Evolutionary conservation across 1,284 basidiomycete genomes (phyloP).

Genomic region (Leucoagaricus sp.): DNA sequence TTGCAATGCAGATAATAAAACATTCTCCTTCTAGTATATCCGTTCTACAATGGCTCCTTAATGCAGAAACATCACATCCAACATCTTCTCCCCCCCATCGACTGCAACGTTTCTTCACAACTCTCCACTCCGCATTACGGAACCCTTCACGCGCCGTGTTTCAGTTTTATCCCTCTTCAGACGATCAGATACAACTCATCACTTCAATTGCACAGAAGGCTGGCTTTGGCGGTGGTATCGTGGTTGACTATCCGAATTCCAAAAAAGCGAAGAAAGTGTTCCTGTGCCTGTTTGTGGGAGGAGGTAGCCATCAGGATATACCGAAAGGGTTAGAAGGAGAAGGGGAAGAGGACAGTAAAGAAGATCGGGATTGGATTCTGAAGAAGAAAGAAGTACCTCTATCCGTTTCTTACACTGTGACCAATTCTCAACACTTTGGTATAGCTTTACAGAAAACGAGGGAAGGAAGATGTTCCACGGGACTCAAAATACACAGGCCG

Average conservation of each 20-base stretch:
- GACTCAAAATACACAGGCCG: conserved; percentile 85
- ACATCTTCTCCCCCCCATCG: conserved; percentile 92
- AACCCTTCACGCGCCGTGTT: conserved; percentile 94
- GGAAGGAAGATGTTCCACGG: conserved; percentile 76
- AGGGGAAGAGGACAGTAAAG: conserved; percentile 52
- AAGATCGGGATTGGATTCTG: conserved; percentile 80
- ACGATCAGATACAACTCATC: conserved; percentile 95
- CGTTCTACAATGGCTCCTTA: conserved; percentile 97
- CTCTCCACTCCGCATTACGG: conserved; percentile 88
- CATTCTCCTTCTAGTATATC: conserved; percentile 70
- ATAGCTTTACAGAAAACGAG: conserved; percentile 78
- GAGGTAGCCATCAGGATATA: conserved; percentile 60
- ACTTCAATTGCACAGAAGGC: conserved; percentile 92
- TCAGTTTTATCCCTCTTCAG: conserved; percentile 94
- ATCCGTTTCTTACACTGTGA: conserved; percentile 5
- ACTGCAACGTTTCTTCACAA: conserved; percentile 93
- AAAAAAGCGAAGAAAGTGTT: conserved; percentile 94
- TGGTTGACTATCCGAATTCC: conserved; percentile 97
- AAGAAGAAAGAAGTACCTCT: conserved; percentile 77
- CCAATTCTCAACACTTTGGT: background rate
- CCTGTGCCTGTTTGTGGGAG: conserved; percentile 85
- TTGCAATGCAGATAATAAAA: conserved; percentile 1
- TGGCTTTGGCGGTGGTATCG: conserved; percentile 95
- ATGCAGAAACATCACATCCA: conserved; percentile 92
- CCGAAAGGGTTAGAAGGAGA: conserved; percentile 78